Evolutionary conservation across 2,329 filamentous ascomycete genomes (phyloP).

Genomic region (Talaromyces piceae): DNA sequence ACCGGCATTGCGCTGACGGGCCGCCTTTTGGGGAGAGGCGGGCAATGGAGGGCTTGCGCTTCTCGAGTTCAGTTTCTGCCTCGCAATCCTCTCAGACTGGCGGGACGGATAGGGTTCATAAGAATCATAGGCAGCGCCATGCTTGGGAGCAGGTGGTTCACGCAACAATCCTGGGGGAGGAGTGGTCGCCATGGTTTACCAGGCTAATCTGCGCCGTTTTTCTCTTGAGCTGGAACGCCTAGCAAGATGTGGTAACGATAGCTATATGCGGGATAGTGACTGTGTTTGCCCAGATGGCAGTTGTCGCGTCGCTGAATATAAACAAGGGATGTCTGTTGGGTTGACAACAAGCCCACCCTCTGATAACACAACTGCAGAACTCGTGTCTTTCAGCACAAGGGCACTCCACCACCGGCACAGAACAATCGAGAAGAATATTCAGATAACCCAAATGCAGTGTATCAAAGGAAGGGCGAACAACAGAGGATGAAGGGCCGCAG

Average conservation of each 20-base stretch:
- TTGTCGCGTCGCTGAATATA: not conserved
- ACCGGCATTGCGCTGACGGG: constrained; percentile 15
- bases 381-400: not conserved
- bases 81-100: constrained; percentile 33
- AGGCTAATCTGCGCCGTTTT: not conserved
- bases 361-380: not conserved
- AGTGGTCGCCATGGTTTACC: constrained; percentile 34
- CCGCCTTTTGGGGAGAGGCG: constrained; percentile 16
- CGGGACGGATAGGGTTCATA: constrained; percentile 35
- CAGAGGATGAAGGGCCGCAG: not conserved
- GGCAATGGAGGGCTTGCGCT: constrained; percentile 28
- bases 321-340: constrained; percentile 4
- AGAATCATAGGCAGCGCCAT: constrained; percentile 38
- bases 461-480: not conserved
- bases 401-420: not conserved
- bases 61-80: constrained; percentile 21
- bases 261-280: not conserved
- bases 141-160: constrained; percentile 39
- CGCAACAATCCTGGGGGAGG: constrained; percentile 39
- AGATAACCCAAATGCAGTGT: not conserved
- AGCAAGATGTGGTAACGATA: not conserved
- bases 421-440: not conserved
- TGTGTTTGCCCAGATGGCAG: not conserved
- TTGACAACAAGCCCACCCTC: not conserved
- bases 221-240: not conserved